These are phyloP conservation scores for Eucalyptus microcorys DNA, from an alignment of 345 rosid species.

Conservation along the genomic window DNA sequence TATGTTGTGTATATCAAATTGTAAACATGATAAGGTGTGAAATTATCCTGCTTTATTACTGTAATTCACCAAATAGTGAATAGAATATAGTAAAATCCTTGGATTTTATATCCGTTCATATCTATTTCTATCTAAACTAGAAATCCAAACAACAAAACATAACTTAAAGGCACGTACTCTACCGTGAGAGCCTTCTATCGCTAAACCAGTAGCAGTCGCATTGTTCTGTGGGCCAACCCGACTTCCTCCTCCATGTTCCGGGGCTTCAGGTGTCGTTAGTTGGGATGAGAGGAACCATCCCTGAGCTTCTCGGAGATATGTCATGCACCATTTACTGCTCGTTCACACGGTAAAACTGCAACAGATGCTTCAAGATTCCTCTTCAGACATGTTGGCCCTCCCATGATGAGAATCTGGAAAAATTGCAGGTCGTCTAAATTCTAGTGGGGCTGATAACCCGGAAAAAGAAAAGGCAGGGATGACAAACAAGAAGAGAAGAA, in stretches of 20 bases:
- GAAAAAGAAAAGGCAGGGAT: not conserved
- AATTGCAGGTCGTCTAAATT: not conserved
- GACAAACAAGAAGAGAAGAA: not conserved
- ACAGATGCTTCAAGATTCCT: not conserved
- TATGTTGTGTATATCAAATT: too few species aligned
- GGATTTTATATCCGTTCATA: accelerated
- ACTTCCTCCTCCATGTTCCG: not conserved
- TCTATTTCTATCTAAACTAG: too few species aligned
- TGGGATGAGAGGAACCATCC: not conserved
- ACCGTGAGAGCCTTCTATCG: not conserved
- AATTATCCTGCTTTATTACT: accelerated
- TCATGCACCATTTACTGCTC: not conserved
- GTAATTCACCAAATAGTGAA: too few species aligned
- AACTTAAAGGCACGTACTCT: not conserved
- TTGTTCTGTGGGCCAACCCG: not conserved
- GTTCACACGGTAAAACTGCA: not conserved
- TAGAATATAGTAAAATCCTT: too few species aligned
- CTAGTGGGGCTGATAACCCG: not conserved
- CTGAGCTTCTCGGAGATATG: not conserved
- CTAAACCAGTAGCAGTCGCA: not conserved
- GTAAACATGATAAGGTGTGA: too few species aligned
- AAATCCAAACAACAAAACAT: too few species aligned
- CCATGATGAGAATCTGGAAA: not conserved
- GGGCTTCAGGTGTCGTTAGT: not conserved
- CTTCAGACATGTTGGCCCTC: not conserved